These are phyloP conservation scores for Colletotrichum godetiae DNA, from an alignment of 2,329 filamentous ascomycete genomes.

Conservation along the genomic window DNA sequence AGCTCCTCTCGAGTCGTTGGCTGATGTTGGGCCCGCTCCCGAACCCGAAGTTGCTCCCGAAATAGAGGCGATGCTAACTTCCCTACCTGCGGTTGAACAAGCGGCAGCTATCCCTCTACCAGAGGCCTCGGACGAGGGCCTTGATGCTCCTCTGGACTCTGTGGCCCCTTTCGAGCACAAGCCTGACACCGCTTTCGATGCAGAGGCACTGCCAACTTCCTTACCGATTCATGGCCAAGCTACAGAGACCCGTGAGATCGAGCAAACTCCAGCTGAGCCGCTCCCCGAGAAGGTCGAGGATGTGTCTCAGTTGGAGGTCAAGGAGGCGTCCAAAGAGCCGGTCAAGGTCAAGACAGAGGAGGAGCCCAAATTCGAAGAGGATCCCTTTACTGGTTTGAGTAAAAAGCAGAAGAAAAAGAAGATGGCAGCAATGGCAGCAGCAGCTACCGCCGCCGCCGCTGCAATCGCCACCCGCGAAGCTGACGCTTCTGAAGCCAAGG, in stretches of 20 bases:
- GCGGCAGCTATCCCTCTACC: neutral
- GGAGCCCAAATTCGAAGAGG: conserved; percentile 36
- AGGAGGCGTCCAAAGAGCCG: neutral
- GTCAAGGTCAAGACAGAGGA: neutral
- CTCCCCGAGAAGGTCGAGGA: neutral
- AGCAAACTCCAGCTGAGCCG: neutral
- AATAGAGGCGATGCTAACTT: neutral
- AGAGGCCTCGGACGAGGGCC: neutral
- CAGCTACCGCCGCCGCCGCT: neutral
- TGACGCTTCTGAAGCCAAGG: neutral
- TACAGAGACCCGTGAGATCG: neutral
- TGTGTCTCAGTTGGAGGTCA: neutral
- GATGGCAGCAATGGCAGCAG: neutral
- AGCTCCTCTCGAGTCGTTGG: neutral
- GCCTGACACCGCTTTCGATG: neutral
- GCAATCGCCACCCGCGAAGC: neutral
- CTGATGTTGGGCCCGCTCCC: neutral
- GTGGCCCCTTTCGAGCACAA: neutral
- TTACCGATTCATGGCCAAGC: neutral
- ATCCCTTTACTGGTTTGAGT: conserved; percentile 4
- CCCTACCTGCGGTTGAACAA: neutral
- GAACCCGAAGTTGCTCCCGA: neutral
- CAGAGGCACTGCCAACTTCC: neutral
- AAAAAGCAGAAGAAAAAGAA: neutral
- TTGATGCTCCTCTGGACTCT: neutral